These are phyloP conservation scores for Camelina laxa DNA, from an alignment of 345 rosid species.

Conservation along the genomic window DNA sequence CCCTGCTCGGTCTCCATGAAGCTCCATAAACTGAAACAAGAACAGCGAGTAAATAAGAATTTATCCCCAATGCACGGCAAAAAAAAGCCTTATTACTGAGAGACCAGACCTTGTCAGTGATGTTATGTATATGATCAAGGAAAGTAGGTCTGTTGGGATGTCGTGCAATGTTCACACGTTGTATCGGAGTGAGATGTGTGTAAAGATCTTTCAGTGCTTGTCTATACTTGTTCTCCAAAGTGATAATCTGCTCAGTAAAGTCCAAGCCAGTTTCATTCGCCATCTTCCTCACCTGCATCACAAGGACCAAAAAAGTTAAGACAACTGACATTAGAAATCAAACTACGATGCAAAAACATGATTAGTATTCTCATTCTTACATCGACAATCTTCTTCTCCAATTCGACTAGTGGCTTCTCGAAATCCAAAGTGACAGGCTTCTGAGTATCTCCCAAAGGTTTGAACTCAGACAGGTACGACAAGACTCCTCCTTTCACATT, in stretches of 20 bases:
- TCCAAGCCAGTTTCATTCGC: slow-evolving; percentile 92
- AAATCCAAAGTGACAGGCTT: slow-evolving; percentile 88
- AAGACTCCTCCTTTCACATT: slow-evolving; percentile 90
- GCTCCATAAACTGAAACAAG: slow-evolving; percentile 83
- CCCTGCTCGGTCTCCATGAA: slow-evolving; percentile 98
- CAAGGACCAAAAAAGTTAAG: slow-evolving; percentile 28
- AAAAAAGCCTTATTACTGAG: slow-evolving; percentile 11
- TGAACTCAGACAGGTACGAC: slow-evolving; percentile 76
- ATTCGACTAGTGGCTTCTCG: slow-evolving; percentile 82
- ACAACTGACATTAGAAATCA: no score
- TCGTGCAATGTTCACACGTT: slow-evolving; percentile 91
- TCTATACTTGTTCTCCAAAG: slow-evolving; percentile 79
- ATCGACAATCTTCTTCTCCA: slow-evolving; percentile 86
- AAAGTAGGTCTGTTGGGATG: slow-evolving; percentile 98
- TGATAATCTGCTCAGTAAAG: slow-evolving; percentile 80
- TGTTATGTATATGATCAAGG: slow-evolving; percentile 90
- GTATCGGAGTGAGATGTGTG: slow-evolving; percentile 80
- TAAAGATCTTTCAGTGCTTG: slow-evolving; percentile 86
- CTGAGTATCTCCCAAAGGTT: slow-evolving; percentile 71
- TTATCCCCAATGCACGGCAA: not conserved
- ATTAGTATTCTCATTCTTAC: slow-evolving; percentile 45
- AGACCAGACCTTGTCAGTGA: slow-evolving; percentile 81
- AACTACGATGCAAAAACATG: not conserved
- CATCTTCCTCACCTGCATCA: slow-evolving; percentile 89
- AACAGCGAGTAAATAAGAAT: not conserved